Percentiles rank a stretch among this genome's conserved stretches.
Evolutionary conservation across 2,329 filamentous ascomycete genomes (phyloP).

Genomic region (Microsporum ferrugineum): DNA sequence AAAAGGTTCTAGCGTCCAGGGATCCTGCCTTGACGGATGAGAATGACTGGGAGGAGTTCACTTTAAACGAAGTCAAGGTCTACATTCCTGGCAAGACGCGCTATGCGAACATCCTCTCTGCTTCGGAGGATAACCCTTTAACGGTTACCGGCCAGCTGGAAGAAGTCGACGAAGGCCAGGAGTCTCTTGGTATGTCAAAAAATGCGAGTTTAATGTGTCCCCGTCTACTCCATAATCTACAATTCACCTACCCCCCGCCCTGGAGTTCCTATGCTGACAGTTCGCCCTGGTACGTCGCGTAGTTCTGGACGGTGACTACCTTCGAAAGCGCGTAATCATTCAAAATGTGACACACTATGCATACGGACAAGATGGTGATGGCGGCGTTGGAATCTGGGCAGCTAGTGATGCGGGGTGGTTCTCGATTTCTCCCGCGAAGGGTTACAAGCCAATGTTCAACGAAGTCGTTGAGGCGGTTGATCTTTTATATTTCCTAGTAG

Average conservation of each 20-base stretch:
- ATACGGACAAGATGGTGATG: slow-evolving; percentile 44
- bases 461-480: slow-evolving; percentile 49
- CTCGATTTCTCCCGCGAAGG: slow-evolving; percentile 42
- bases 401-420: slow-evolving; percentile 53
- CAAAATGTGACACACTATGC: slow-evolving; percentile 40
- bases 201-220: not conserved
- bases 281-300: not conserved
- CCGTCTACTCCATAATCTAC: slow-evolving; percentile 5
- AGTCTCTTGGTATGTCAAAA: slow-evolving; percentile 28
- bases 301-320: slow-evolving; percentile 32
- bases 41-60: slow-evolving; percentile 51
- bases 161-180: slow-evolving; percentile 34
- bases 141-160: slow-evolving; percentile 44
- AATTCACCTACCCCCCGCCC: not conserved
- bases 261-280: not conserved
- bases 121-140: slow-evolving; percentile 44
- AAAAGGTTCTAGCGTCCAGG: slow-evolving; percentile 35
- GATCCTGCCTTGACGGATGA: slow-evolving; percentile 36
- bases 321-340: slow-evolving; percentile 35
- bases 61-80: slow-evolving; percentile 45
- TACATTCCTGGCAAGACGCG: slow-evolving; percentile 38
- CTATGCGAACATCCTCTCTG: slow-evolving; percentile 45
- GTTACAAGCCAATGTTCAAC: slow-evolving; percentile 43
- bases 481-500: slow-evolving; percentile 50
- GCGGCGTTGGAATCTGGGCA: slow-evolving; percentile 49